Base-by-base conservation (phyloP, 1,284 basidiomycete genomes). In the Melampsora abietis-canadensis region DNA sequence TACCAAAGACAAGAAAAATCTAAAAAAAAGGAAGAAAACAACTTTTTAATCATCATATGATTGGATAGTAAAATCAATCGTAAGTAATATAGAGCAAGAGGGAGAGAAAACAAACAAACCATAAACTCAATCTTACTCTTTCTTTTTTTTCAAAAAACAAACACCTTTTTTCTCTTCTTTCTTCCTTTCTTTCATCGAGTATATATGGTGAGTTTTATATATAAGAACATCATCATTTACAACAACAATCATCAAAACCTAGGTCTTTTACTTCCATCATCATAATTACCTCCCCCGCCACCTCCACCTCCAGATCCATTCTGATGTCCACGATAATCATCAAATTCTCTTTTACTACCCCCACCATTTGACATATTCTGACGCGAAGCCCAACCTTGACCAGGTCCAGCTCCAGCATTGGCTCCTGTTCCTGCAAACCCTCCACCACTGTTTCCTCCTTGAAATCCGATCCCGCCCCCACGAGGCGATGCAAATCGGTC, bases 231-330 rank as follows among this genome's bases (percentile, higher is more conserved):
- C 37, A 40, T 12, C 4, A 5, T 8, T 34, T 12, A 40, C 37
- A 40, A 5, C 12, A 40, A n/a, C n/a, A n/a, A n/a, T n/a, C 6
- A 40, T 40, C 60, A 75, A 62, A 66, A 75, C 61, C 72, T 66
- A 60, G 72, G 24, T 75, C 64, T 75, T 67, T 75, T 75, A 44
- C 60, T 63, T 31, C 66, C n/a, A 46, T 75, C 72, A 62, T 75
- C 72, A 48, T 75, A 62, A 21, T 27, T 27, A 34, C 34, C 44
- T 21, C 68, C 67, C n/a, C 70, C 72, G n/a, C 72, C 72, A 40
- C 21, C 30, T 15, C 47, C 24, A 37, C 21, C 17, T n/a, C n/a
- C n/a, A n/a, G n/a, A n/a, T 47, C 57, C 51, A 54, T 30, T 31
- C 2, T 37, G 24, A 19, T 30, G 60, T 31, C 47, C 57, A 15